Conservation (phyloP, 108 stramenopile genomes). For the Seminavis robusta region DNA sequence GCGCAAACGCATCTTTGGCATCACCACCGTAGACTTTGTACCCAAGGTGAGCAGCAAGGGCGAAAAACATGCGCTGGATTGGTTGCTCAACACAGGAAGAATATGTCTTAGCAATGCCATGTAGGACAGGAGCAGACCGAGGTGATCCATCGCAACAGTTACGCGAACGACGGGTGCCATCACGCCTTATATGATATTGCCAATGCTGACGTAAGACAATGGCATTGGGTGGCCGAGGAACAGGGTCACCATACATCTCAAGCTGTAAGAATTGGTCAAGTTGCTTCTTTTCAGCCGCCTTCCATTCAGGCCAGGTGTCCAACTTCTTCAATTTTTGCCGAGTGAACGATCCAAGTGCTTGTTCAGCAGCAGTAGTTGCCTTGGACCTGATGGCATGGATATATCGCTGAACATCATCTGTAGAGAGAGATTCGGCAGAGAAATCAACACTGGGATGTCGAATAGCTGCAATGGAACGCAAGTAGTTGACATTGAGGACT, state of each 20-base stretch:
- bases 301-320: slow-evolving; percentile 26
- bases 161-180: slow-evolving; percentile 18
- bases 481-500: neutral
- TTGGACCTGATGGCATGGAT: slow-evolving; percentile 8
- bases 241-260: slow-evolving; percentile 10
- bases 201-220: slow-evolving; percentile 14
- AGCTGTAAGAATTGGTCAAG: slow-evolving; percentile 16
- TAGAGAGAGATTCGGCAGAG: neutral
- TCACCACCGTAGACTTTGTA: slow-evolving; percentile 18
- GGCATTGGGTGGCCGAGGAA: neutral
- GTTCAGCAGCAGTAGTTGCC: slow-evolving; percentile 17
- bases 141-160: slow-evolving; percentile 24
- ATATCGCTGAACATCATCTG: neutral
- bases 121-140: slow-evolving; percentile 19
- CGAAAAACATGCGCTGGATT: slow-evolving; percentile 19
- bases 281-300: slow-evolving; percentile 15
- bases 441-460: neutral
- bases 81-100: slow-evolving; percentile 29
- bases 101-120: slow-evolving; percentile 11
- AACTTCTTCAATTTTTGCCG: slow-evolving; percentile 13
- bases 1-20: slow-evolving; percentile 34
- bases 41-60: slow-evolving; percentile 17
- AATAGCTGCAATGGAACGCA: neutral
- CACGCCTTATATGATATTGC: slow-evolving; percentile 8
- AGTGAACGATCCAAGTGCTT: slow-evolving; percentile 20